Conservation (phyloP, 768 basidiomycete species). For the Termitomyces sp. region DNA sequence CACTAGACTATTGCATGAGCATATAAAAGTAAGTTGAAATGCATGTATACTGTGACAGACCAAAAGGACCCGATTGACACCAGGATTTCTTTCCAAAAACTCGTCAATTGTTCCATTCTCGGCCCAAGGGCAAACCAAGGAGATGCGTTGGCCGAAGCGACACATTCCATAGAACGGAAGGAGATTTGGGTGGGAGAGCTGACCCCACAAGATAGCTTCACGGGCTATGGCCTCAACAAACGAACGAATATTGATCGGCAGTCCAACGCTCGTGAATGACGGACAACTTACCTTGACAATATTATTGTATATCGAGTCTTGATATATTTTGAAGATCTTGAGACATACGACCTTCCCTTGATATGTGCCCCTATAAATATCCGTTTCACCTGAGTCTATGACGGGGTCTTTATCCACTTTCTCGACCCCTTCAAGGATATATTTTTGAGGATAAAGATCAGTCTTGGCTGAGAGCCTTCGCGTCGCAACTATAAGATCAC, state of each 20-base stretch:
- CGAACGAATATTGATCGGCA: background rate
- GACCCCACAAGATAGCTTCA: conserved; percentile 31
- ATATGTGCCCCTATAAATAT: conserved; percentile 8
- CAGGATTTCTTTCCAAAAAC: conserved; percentile 9
- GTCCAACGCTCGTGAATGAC: background rate
- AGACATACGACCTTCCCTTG: conserved; percentile 9
- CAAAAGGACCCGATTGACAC: conserved; percentile 9
- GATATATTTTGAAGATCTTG: conserved; percentile 10
- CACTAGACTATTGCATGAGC: conserved; percentile 18
- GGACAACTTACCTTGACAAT: conserved; percentile 9
- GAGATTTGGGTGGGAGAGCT: conserved; percentile 30
- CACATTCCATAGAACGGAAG: conserved; percentile 32
- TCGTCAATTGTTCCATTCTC: conserved; percentile 14
- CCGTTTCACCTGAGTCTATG: conserved; percentile 3
- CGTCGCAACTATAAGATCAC: conserved; percentile 8
- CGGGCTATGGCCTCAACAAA: conserved; percentile 7
- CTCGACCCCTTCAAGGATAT: background rate
- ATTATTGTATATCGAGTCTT: background rate
- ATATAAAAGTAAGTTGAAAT: background rate
- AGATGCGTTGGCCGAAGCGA: conserved; percentile 7
- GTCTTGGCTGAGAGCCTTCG: conserved; percentile 6
- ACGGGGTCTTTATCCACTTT: conserved; percentile 1
- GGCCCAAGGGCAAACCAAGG: conserved; percentile 19
- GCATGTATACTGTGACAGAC: conserved; percentile 6
- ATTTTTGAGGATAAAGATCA: conserved; percentile 7